phyloP scores from a whole-genome alignment of 2,329 filamentous ascomycete species.

The Calonectria ilicicola region DNA sequence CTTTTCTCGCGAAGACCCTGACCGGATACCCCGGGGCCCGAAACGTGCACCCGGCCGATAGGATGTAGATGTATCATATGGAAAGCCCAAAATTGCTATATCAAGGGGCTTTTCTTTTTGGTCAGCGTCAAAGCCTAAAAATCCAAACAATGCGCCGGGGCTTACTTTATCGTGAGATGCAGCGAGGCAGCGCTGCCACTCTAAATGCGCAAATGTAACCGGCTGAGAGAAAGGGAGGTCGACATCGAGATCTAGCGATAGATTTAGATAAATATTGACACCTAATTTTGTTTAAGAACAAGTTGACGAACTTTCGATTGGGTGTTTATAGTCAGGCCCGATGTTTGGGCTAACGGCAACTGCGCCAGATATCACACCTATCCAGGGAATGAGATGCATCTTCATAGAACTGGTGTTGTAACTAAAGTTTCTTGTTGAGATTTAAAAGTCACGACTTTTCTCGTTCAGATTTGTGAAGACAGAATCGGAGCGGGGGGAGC shows the following conservation, averaged over 20 bases:
- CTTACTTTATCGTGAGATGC: background rate
- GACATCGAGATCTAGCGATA: background rate
- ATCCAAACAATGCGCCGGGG: too few relatives aligned
- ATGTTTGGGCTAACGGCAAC: background rate
- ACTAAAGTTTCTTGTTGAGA: too few relatives aligned
- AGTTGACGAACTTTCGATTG: background rate
- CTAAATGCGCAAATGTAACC: background rate
- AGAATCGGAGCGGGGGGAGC: background rate
- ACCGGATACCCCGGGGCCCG: constrained; percentile 11
- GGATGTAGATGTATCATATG: constrained; percentile 15
- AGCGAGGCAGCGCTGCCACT: background rate
- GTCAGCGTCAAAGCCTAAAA: background rate
- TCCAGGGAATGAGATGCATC: background rate
- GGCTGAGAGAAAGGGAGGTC: background rate
- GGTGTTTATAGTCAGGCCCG: background rate
- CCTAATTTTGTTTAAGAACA: background rate
- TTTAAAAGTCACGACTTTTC: too few relatives aligned
- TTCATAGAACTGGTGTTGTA: background rate
- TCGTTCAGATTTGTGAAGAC: background rate
- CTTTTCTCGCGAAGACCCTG: constrained; percentile 1
- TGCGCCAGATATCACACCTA: background rate
- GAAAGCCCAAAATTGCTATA: constrained; percentile 15
- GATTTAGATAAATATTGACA: background rate
- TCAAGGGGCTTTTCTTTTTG: background rate
- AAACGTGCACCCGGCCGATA: constrained; percentile 14